Conservation (phyloP, 306 rosid genomes). For the Acacia crassicarpa region DNA sequence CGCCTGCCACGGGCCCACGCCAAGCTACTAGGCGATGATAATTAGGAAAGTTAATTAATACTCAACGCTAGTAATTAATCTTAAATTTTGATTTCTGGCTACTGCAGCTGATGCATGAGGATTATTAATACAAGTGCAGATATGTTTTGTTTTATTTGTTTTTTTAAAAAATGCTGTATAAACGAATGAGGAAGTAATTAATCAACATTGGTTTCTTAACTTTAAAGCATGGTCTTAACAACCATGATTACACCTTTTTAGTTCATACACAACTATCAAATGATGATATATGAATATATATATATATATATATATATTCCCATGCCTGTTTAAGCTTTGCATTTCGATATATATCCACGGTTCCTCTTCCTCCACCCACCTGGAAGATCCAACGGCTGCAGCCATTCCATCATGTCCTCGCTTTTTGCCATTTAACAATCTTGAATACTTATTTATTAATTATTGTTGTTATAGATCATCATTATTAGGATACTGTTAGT, state of each 20-base stretch:
- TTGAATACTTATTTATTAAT: neutral
- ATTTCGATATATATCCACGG: neutral
- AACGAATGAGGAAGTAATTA: neutral
- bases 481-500: no score
- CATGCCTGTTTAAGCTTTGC: neutral
- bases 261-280: slow-evolving; percentile 23
- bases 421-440: neutral
- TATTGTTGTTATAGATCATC: no score
- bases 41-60: neutral
- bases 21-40: neutral
- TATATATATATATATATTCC: neutral
- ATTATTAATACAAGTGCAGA: neutral
- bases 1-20: neutral
- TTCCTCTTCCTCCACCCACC: neutral
- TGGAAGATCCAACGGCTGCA: neutral
- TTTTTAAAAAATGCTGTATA: no score
- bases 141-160: no score
- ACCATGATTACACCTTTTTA: slow-evolving; percentile 41
- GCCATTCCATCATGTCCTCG: neutral
- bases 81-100: neutral
- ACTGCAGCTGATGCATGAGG: neutral
- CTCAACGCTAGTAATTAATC: neutral
- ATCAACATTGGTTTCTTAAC: slow-evolving; percentile 40
- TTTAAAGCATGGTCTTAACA: slow-evolving; percentile 44
- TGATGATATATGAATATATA: neutral